phyloP scores from a whole-genome alignment of 306 rosid genomes.

The Prunus mongolica region DNA sequence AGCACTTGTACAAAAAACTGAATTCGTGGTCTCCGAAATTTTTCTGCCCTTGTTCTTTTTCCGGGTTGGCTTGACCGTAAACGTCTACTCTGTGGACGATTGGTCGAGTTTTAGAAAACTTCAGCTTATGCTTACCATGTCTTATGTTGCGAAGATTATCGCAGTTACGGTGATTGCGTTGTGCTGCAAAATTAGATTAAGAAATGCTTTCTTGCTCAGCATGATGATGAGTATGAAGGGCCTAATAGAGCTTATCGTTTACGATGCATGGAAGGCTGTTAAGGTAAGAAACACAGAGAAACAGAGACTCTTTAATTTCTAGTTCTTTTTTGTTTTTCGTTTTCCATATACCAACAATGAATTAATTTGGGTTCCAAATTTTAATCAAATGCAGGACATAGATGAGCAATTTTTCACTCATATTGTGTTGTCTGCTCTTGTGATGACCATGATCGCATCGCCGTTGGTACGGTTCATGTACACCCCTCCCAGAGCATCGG shows the following conservation, averaged over 20 bases:
- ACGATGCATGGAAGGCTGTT: not conserved
- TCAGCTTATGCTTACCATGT: not conserved
- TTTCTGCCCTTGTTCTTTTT: conserved; percentile 42
- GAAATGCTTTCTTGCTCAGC: not conserved
- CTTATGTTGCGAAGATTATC: not conserved
- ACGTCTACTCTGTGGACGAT: conserved; percentile 21
- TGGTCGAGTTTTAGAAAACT: not conserved
- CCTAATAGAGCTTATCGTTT: not conserved
- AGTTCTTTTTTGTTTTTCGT: not conserved
- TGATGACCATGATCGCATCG: conserved; percentile 47
- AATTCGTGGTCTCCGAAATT: conserved; percentile 43
- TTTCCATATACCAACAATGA: not conserved
- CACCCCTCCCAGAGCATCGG: conserved; percentile 40
- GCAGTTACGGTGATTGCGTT: not conserved
- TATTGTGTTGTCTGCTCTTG: conserved; percentile 41
- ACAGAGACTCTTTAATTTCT: not conserved
- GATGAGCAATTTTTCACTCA: conserved; percentile 54
- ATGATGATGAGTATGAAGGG: conserved; percentile 2
- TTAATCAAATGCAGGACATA: conserved; percentile 33
- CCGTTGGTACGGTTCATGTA: conserved; percentile 47
- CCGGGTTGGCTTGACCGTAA: conserved; percentile 35
- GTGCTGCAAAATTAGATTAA: not conserved
- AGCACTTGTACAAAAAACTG: conserved; percentile 50
- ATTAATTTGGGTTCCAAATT: not conserved
- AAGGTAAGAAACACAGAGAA: not conserved